Evolutionary conservation across 345 rosid genomes (phyloP).

Genomic region (Punica granatum): DNA sequence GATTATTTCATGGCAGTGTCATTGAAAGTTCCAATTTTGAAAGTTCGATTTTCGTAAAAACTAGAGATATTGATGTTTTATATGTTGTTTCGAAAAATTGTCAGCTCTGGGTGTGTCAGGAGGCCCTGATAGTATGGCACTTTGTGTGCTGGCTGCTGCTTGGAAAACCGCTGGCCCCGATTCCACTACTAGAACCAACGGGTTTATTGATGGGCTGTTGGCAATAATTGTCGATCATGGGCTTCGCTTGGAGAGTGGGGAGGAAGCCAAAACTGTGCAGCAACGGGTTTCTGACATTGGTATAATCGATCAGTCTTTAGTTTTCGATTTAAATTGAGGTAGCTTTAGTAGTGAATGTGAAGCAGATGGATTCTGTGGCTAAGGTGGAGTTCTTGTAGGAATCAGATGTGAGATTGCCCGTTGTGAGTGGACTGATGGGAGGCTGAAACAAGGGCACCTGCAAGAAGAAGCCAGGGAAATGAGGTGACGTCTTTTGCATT

Average conservation of each 20-base stretch:
- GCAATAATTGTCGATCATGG: constrained; percentile 89
- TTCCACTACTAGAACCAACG: constrained; percentile 22
- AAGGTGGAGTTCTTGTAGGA: constrained; percentile 42
- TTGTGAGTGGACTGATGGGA: constrained; percentile 78
- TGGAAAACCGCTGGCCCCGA: constrained; percentile 56
- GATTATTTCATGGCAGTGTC: too few relatives aligned
- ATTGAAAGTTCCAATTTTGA: background rate
- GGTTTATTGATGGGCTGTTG: constrained; percentile 67
- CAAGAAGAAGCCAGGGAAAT: constrained; percentile 87
- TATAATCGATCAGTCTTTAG: constrained; percentile 16
- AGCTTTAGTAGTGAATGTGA: background rate
- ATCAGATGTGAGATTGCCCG: constrained; percentile 74
- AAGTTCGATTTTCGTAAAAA: background rate
- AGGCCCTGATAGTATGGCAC: constrained; percentile 95
- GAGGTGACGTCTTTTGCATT: constrained; percentile 33
- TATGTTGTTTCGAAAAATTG: background rate
- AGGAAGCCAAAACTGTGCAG: constrained; percentile 59
- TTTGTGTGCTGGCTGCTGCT: constrained; percentile 66
- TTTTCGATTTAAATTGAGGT: background rate
- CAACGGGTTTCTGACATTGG: constrained; percentile 73
- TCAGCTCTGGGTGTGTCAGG: constrained; percentile 91
- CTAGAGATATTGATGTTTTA: background rate
- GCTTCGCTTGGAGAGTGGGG: constrained; percentile 62
- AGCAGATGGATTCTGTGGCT: constrained; percentile 19
- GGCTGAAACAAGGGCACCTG: constrained; percentile 76